Evolutionary conservation across 179 eudicot species (phyloP), one percentile per base, ranked within the genome.

Genomic region (Amaranthus tricolor): DNA sequence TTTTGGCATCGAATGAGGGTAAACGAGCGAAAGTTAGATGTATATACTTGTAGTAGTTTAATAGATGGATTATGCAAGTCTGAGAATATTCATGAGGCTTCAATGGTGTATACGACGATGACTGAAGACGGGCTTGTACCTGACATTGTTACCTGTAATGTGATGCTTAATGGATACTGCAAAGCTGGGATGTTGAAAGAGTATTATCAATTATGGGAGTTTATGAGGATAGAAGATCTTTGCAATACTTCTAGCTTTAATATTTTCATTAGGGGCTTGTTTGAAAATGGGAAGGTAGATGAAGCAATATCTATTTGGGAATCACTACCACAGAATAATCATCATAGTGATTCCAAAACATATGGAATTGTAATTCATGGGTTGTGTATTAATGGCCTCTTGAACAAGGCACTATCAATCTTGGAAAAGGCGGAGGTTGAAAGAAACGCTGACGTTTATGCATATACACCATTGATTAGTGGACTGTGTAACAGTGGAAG

Each of bases 81-180:
- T 9, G 94, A 97, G 65, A 80, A 87, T 80, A 82, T 90, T 10
- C 79, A 85, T 58, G 90, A 86, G 76, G 97, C 89, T 19, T 81
- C 82, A 16, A 82, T 65, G 68, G 74, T 94, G 53, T 94, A 80
- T 78, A 76, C 56, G 43, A 86, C 88, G 44, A 92, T 92, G 94
- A 71, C 72, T 71, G 84, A 83, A 83, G 79, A 73, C 7, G 83
- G 84, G 68, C 80, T 92, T 62, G 74, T 67, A 47, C 96, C 87
- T 4, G 96, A 94, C 84, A 84, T 70, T 40, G 88, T 85, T 51
- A 81, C 84, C 14, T 89, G 85, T 76, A 94, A 94, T 80, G 79
- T 85, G 13, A 80, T 94, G 90, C 94, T 94, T 52, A 79, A 84
- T 79, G 97, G 97, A 53, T 94, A 83, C 80, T 88, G 87, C 73